Percentiles rank a stretch among this genome's conserved stretches.
Evolutionary conservation across 2,329 filamentous ascomycete species (phyloP).

Genomic region (Stagonosporopsis cucurbitacearum): DNA sequence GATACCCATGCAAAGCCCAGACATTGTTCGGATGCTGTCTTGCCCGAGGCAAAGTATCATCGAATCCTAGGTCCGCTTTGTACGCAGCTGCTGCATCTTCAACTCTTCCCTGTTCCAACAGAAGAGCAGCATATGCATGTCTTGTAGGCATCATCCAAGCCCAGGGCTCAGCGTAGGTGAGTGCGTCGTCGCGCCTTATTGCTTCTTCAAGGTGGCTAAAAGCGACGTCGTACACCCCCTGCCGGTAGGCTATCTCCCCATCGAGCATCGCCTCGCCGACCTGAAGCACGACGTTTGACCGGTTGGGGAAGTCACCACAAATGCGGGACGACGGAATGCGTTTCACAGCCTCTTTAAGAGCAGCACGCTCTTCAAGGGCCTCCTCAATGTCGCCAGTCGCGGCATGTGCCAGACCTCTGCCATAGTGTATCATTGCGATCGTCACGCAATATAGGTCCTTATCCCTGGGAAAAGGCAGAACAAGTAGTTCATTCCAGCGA

Average conservation of each 20-base stretch:
- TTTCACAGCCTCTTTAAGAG: slow-evolving; percentile 61
- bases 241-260: slow-evolving; percentile 76
- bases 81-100: slow-evolving; percentile 50
- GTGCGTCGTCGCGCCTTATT: slow-evolving; percentile 65
- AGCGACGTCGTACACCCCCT: slow-evolving; percentile 62
- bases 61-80: slow-evolving; percentile 51
- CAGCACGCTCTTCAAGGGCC: slow-evolving; percentile 59
- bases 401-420: slow-evolving; percentile 70
- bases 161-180: slow-evolving; percentile 78
- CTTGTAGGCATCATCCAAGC: slow-evolving; percentile 79
- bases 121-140: slow-evolving; percentile 72
- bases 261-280: slow-evolving; percentile 70
- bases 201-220: slow-evolving; percentile 66
- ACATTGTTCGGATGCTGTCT: slow-evolving; percentile 75
- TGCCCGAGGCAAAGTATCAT: slow-evolving; percentile 65
- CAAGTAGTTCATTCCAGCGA: slow-evolving; percentile 70
- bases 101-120: slow-evolving; percentile 68
- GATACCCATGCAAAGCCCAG: slow-evolving; percentile 75
- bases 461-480: slow-evolving; percentile 64
- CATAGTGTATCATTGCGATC: slow-evolving; percentile 72
- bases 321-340: slow-evolving; percentile 66
- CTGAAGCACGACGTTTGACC: slow-evolving; percentile 66
- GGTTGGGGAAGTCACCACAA: slow-evolving; percentile 69
- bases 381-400: slow-evolving; percentile 61
- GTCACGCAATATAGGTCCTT: slow-evolving; percentile 70